Base-by-base conservation (phyloP, 805 yeast species). In the Metschnikowia rubicola region DNA sequence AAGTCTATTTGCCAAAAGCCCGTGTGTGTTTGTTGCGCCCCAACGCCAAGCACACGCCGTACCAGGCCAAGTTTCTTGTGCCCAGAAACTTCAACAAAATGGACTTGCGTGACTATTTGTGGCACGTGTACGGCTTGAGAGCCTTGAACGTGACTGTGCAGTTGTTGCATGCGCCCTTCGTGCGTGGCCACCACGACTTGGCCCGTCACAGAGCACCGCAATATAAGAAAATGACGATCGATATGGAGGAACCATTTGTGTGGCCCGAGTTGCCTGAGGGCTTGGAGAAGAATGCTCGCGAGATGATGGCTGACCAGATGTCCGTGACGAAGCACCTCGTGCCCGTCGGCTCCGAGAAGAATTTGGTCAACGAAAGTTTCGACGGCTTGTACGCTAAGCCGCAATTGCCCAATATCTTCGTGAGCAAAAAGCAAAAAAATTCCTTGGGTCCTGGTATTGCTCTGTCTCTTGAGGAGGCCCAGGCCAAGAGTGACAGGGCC, bases 11-110 rank as follows among this genome's bases (percentile, higher is more conserved):
- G 65, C 99, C 99, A 30, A 81, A 82, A 52, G 96, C 95, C 1
- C 75, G 92, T 52, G 74, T 92, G 34, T 80, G 87, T 42, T 73
- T 92, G 30, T 70, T 94, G 52, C 79, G 96, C 62, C 96, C 97
- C 37, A 87, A 87, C 60, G 97, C 98, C n/a, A 88, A 88, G 62
- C 96, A 88, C 68, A 87, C 97, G 0, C 99, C 99, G 40, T 91
- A 87, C 70, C 97, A 90, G 68, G 98, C 98, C 41, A 90, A 89
- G 65, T 94, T 94, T 68, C 81, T 88, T 54, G 99, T 95, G 15
- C 99, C 99, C 12, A 81, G 86, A 61, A 81, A 88, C 46, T 91
- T 94, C 77, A 94, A 94, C 74, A 92, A 91, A 66, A 75, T 94
- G 71, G 98, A 92, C 66, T 75, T 94, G 52, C 81, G 99, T 66